Percentiles rank a stretch among this genome's conserved stretches.
Evolutionary conservation across 1,284 basidiomycete species (phyloP).

Genomic region (Ceratobasidium sp.): DNA sequence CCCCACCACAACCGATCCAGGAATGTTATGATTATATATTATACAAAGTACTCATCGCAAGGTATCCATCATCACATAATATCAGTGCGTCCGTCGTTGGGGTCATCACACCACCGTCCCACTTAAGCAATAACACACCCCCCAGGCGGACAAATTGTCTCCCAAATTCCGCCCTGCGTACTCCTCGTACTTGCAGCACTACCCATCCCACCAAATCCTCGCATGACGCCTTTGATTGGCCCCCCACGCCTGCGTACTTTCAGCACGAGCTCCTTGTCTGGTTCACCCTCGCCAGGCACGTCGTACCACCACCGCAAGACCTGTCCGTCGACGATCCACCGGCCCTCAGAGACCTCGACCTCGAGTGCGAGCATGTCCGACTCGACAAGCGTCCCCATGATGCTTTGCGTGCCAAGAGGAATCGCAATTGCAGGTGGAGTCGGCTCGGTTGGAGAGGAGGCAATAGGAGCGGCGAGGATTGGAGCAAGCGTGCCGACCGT

Average conservation of each 20-base stretch:
- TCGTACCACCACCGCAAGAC: slow-evolving; percentile 87
- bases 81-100: not conserved
- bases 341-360: slow-evolving; percentile 63
- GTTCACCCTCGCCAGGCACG: slow-evolving; percentile 63
- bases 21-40: not conserved
- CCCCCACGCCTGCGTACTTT: slow-evolving; percentile 73
- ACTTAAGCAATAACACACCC: slow-evolving; percentile 37
- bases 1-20: too few relatives aligned
- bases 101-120: not conserved
- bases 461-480: slow-evolving; percentile 11
- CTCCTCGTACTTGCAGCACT: slow-evolving; percentile 6
- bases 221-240: slow-evolving; percentile 59
- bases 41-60: slow-evolving; percentile 20
- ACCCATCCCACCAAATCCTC: slow-evolving; percentile 37
- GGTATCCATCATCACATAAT: not conserved
- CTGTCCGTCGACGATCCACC: slow-evolving; percentile 73
- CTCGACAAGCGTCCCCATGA: slow-evolving; percentile 26
- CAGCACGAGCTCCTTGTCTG: slow-evolving; percentile 66
- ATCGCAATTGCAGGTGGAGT: not conserved
- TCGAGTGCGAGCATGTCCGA: slow-evolving; percentile 56
- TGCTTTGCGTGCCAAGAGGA: slow-evolving; percentile 17
- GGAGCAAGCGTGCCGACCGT: slow-evolving; percentile 32
- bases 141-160: slow-evolving; percentile 31
- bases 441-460: not conserved
- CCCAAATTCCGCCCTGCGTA: slow-evolving; percentile 15